Conservation (phyloP, 495 filamentous ascomycete species). For the Penicillium malachiteum region DNA sequence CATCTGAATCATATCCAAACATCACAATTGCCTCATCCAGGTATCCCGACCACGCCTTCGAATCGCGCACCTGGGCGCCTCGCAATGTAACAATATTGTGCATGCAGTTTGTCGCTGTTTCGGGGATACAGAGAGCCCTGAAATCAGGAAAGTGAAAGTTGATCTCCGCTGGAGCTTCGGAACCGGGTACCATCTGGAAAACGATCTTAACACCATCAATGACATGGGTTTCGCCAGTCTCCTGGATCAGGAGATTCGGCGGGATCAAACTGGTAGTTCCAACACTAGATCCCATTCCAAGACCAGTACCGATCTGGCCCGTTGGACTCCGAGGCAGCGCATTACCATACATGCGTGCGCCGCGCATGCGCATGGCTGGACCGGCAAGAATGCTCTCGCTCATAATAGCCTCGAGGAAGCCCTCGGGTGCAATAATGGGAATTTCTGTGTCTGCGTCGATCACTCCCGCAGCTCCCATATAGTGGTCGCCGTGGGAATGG, state of each 20-base stretch:
- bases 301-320: conserved; percentile 20
- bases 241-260: conserved; percentile 18
- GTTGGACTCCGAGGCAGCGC: conserved; percentile 7
- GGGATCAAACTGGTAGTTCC: conserved; percentile 17
- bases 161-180: conserved; percentile 28
- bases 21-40: conserved; percentile 22
- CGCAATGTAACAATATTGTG: conserved; percentile 29
- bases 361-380: conserved; percentile 21
- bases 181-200: conserved; percentile 27
- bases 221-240: conserved; percentile 10
- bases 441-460: conserved; percentile 8
- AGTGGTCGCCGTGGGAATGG: conserved; percentile 30
- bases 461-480: conserved; percentile 19
- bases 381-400: conserved; percentile 24
- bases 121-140: conserved; percentile 21
- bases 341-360: conserved; percentile 24
- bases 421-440: conserved; percentile 24
- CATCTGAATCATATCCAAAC: conserved; percentile 15
- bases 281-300: conserved; percentile 17
- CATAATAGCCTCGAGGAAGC: conserved; percentile 21
- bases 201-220: conserved; percentile 22
- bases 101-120: conserved; percentile 23
- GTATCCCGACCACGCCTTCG: conserved; percentile 20
- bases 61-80: conserved; percentile 23
- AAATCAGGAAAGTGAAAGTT: conserved; percentile 24